Conservation (phyloP, 1,284 basidiomycete genomes). For the Irpex sp. region DNA sequence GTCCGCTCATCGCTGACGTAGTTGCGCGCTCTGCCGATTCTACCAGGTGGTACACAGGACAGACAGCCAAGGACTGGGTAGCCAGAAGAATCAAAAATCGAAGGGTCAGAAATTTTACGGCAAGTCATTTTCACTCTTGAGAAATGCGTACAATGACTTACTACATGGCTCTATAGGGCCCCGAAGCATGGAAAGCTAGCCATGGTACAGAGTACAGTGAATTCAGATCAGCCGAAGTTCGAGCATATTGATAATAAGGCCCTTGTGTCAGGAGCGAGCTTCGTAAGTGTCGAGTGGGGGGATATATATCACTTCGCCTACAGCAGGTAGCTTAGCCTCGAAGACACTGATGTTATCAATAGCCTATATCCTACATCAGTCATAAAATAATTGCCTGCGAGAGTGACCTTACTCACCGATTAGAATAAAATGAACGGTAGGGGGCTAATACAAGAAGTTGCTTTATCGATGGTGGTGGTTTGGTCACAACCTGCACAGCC, state of each 20-base stretch:
- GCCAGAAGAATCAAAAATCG: conserved; percentile 21
- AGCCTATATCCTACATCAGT: no score
- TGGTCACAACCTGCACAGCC: no score
- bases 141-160: neutral
- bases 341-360: no score
- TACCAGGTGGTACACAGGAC: conserved; percentile 20
- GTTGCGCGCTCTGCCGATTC: conserved; percentile 16
- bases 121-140: neutral
- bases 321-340: no score
- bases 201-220: conserved; percentile 24
- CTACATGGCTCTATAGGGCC: conserved; percentile 17
- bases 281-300: no score
- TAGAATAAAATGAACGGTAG: no score
- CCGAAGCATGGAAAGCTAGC: conserved; percentile 27
- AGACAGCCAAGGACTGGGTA: conserved; percentile 30
- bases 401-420: no score
- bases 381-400: no score
- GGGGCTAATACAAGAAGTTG: no score
- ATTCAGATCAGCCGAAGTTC: neutral
- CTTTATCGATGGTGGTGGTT: no score
- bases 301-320: no score
- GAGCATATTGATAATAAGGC: neutral
- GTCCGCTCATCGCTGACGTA: conserved; percentile 26
- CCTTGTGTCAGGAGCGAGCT: no score
- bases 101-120: conserved; percentile 4